Base-by-base conservation (phyloP, 257 asterid genomes). In the Fraxinus quadrangulata region DNA sequence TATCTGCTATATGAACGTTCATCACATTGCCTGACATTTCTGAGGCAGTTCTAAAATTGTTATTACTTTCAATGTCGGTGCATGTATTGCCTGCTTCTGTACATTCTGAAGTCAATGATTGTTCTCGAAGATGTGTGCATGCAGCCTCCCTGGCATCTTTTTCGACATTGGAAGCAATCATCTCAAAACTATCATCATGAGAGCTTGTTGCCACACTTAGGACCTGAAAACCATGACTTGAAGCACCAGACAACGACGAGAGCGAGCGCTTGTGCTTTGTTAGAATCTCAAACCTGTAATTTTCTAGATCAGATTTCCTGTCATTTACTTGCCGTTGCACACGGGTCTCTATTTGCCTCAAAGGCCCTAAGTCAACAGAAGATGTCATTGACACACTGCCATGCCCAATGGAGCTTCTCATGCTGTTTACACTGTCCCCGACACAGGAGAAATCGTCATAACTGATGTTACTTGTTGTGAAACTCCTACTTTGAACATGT, bases 361-460 rank as follows among this genome's bases (percentile, higher is more conserved):
- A 82, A 51, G 92, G 87, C 31, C 94, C 94, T 80, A 93, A 82
- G 86, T 96, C 99, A 80, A 86, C 75, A 73, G 98, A 96, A 72
- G 99, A 93, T 49, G 97, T 92, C 7, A 90, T 84, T 7, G 97
- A 93, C 68, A 87, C 88, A 85, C 89, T 89, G 59, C 92, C 91
- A 75, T 86, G 87, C 74, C 92, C 94, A 73, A 87, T 76, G 74
- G 98, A 92, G 88, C 97, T 94, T 86, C 94, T 86, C 85, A 87
- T 81, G 88, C 93, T 87, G 84, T 89, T 90, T 75, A 85, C 70
- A 79, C 92, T 86, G 81, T 85, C 97, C 85, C 91, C 86, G 83
- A 84, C 83, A 81, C 89, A 89, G 74, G 98, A 90, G 71, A 93
- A 89, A 84, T 90, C 97, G 73, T 95, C 96, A 78, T 87, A 89